Base-by-base conservation (phyloP, 768 basidiomycete genomes). In the Cyclocybe cylindracea region DNA sequence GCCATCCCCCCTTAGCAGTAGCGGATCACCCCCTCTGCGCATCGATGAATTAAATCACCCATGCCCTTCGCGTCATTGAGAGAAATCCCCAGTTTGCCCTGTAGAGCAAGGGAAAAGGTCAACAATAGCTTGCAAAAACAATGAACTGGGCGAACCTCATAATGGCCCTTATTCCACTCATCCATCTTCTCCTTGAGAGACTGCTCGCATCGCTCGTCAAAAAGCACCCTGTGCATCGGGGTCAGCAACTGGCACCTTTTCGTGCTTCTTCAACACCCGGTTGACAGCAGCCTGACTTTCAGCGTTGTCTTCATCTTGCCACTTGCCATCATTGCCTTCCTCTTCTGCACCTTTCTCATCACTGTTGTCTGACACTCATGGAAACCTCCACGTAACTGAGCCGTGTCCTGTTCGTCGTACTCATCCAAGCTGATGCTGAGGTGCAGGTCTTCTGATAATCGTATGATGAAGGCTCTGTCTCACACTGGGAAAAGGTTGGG, bases 1-100 rank as follows among this genome's bases (percentile, higher is more conserved):
- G 94, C 90, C 13, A 98, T 94, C 5, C 97, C 97, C 55, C 89
- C 84, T 68, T 98, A 98, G 67, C 98, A 99, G 69, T 99, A 99
- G 65, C 94, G 90, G 89, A 99, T 91, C 33, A 98, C 94, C 97
- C 96, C 97, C 65, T 98, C 92, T 13, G 91, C 82, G 66, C 97
- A 99, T 51, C 84, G 81, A 63, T 79, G 94, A 9, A 83, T 78
- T 48, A 99, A 74, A 43, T 84, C 76, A 19, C 79, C 75, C 77
- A 94, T 83, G 45, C 82, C 77, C 56, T 86, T 75, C 5, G 84
- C 78, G 59, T 88, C 69, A 54, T 89, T 79, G 55, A 82, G 90
- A 7, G 85, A 85, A 52, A 98, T 85, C 54, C 87, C 85, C 44
- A 99, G 71, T 70, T 99, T 99, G 34, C 83, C 89, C 92, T 96